A percentile compares a stretch with the other conserved stretches of the same genome.
phyloP scores from a whole-genome alignment of 805 yeast genomes.

The Cyberlindnera sargentensis region DNA sequence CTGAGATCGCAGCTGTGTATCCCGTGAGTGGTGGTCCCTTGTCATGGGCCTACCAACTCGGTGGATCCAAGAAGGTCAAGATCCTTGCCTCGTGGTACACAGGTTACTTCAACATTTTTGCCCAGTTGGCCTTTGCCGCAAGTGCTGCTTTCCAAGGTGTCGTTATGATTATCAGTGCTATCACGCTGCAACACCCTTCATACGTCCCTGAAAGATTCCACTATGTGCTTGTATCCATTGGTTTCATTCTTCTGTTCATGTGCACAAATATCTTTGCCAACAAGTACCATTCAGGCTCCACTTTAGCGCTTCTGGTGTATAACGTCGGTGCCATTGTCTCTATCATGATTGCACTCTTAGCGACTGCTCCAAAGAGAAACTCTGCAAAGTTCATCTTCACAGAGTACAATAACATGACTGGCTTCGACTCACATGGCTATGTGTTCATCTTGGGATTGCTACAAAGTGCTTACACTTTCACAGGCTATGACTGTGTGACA shows the following conservation, averaged over 20 bases:
- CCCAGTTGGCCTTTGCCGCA: slow-evolving; percentile 22
- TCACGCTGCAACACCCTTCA: slow-evolving; percentile 13
- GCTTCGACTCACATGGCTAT: slow-evolving; percentile 20
- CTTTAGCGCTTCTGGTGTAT: slow-evolving; percentile 13
- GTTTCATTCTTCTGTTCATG: slow-evolving; percentile 20
- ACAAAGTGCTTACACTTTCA: slow-evolving; percentile 23
- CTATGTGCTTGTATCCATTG: slow-evolving; percentile 18
- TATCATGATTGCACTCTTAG: slow-evolving; percentile 16
- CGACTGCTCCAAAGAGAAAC: slow-evolving; percentile 18
- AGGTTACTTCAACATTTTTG: slow-evolving; percentile 25
- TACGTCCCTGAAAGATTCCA: slow-evolving; percentile 16
- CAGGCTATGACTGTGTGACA: slow-evolving; percentile 29
- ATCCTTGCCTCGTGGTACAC: slow-evolving; percentile 25
- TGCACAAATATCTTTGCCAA: slow-evolving; percentile 17
- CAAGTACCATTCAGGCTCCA: slow-evolving; percentile 20
- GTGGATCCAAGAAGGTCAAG: slow-evolving; percentile 20
- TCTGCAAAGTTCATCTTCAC: slow-evolving; percentile 22
- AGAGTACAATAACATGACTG: slow-evolving; percentile 19
- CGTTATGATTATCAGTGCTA: slow-evolving; percentile 17
- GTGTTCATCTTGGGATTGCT: slow-evolving; percentile 23
- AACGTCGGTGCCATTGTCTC: slow-evolving; percentile 17
- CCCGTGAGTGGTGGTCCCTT: slow-evolving; percentile 30
- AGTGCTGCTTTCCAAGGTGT: slow-evolving; percentile 23
- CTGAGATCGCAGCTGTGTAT: slow-evolving; percentile 29
- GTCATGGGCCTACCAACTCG: slow-evolving; percentile 29